Base-by-base conservation (phyloP, 2,329 filamentous ascomycete genomes). In the Colletotrichum melonis region DNA sequence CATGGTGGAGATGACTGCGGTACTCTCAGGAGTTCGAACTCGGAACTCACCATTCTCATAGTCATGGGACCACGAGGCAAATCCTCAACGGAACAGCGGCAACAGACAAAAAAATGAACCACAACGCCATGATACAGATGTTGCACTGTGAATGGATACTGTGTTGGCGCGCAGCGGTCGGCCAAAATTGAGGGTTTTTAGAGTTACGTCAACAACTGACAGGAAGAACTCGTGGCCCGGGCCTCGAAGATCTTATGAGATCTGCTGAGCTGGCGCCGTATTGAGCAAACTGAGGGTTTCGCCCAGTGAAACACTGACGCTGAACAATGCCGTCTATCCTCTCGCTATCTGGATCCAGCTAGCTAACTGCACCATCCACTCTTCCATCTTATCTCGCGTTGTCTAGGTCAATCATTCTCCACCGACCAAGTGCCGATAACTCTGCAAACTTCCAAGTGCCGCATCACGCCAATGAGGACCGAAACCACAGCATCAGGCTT, bases 161-260 rank as follows among this genome's bases (percentile, higher is more conserved):
- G 14, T 22, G 11, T 14, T 5, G 9, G 46, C 28, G 65, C 46
- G 5, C 16, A 22, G 14, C 63, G 24, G 16, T 26, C 42, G 56
- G 38, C 24, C 28, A 12, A 59, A 26, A 35, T 26, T 59, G 65
- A 63, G 58, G 22, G 7, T 7, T 32, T 63, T 69, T 59, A 32
- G 28, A 60, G 59, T 73, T 73, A 49, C 55, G 66, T 70, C 66
- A 42, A 59, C 52, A 8, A 30, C 22, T 57, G 42, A 55, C 54
- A 24, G 32, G 66, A 69, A 26, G 59, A 65, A 70, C 65, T 46
- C 52, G 16, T 63, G 58, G 65, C 38, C 54, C 69, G 52, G 69
- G 58, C 58, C 69, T 64, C 24, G 24, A 30, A n/a, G 65, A 49
- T 32, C 12, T 60, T 32, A 14, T n/a, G 14, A 38, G 22, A 60